Base-by-base conservation (phyloP, 2,329 filamentous ascomycete genomes). In the Colletotrichum truncatum region DNA sequence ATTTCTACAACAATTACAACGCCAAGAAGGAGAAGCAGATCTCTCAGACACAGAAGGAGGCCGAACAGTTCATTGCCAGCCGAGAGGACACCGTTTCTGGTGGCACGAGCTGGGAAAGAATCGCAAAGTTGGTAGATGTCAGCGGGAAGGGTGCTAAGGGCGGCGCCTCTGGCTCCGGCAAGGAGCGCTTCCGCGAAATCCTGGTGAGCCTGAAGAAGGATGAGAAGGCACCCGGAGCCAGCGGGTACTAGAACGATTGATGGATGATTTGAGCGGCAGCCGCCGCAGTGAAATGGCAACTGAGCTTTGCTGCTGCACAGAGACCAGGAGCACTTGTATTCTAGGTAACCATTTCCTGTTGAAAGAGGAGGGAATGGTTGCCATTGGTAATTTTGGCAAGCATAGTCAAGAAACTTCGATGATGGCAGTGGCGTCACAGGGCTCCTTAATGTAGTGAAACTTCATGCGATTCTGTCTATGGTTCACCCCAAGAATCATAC, bases 1-100 rank as follows among this genome's bases (percentile, higher is more conserved):
- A 98, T 78, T 99, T 98, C 82, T 99, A 99, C 85, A 94, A 98
- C 76, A 98, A 97, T 81, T 99, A 99, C 85, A 98, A 98, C 84
- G 90, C 91, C 79, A 97, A 98, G 84, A 95, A 96, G 78, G 96
- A 99, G 78, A 98, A 98, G 87, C 89, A 88, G 65, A 91, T 98
- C 71, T 85, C 91, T 21, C 93, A 97, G 83, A 96, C 95, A 61
- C 89, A 91, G 73, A 91, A 92, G 78, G 96, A 99, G 72, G 96
- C 95, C 6, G 95, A 98, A 74, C 90, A 97, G 75, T 99, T 98
- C 80, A 82, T 98, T 48, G 90, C 88, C 58, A 94, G 85, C 78
- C 89, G 94, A 66, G 95, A 99, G 77, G 94, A 98, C 77, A 98
- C 94, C 38, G 93, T 94, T 23, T 93, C 93, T 10, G 96, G 96